Conservation (phyloP, 2,329 filamentous ascomycete genomes). For the Ascochyta fabae region DNA sequence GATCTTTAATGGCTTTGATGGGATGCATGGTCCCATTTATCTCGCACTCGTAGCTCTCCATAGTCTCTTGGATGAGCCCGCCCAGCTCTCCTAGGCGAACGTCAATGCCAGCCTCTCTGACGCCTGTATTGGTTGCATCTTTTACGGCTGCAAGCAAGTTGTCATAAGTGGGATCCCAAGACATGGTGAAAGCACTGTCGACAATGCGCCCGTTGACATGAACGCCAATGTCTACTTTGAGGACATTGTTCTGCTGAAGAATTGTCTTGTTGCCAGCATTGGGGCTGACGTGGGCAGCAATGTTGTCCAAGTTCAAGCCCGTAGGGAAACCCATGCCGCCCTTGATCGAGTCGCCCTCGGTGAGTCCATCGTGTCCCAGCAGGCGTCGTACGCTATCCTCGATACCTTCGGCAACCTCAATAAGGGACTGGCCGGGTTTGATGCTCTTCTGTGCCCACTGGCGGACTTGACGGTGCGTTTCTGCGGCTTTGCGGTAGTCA, state of each 20-base stretch:
- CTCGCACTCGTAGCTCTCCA: constrained; percentile 90
- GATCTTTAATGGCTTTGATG: constrained; percentile 81
- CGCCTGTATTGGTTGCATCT: constrained; percentile 74
- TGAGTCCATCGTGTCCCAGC: constrained; percentile 74
- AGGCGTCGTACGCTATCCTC: constrained; percentile 79
- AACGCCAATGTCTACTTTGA: constrained; percentile 75
- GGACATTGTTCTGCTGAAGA: constrained; percentile 73
- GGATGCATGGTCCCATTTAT: constrained; percentile 77
- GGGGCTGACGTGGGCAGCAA: constrained; percentile 83
- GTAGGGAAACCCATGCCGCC: constrained; percentile 87
- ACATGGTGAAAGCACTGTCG: constrained; percentile 73
- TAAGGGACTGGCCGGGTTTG: constrained; percentile 78
- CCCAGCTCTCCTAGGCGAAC: constrained; percentile 85
- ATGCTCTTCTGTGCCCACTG: constrained; percentile 79
- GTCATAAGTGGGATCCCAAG: constrained; percentile 71
- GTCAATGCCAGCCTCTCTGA: constrained; percentile 89
- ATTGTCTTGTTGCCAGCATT: constrained; percentile 85
- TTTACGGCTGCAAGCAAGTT: constrained; percentile 69
- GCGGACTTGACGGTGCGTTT: constrained; percentile 84
- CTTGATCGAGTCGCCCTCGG: constrained; percentile 76
- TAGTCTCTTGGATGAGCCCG: constrained; percentile 81
- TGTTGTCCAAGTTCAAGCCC: constrained; percentile 80
- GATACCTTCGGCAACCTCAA: constrained; percentile 80
- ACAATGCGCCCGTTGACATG: constrained; percentile 74
- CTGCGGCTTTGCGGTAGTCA: constrained; percentile 85